Conservation (phyloP, 768 basidiomycete genomes). For the Termitomyces sp. region DNA sequence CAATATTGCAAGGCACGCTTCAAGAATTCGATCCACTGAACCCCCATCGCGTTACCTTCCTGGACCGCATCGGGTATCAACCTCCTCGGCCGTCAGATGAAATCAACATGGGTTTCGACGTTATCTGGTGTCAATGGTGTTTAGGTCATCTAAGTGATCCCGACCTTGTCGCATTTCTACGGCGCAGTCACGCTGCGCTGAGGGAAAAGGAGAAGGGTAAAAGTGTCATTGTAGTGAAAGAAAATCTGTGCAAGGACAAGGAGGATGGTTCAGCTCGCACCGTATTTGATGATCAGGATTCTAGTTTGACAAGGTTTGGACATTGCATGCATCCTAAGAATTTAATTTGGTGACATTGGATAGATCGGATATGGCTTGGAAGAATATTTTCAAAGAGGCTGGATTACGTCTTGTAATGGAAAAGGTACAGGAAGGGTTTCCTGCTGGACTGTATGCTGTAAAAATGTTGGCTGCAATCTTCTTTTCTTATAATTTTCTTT, state of each 20-base stretch:
- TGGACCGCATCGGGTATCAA: constrained; percentile 67
- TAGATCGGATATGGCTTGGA: constrained; percentile 85
- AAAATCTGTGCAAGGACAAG: constrained; percentile 73
- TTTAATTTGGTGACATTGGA: constrained; percentile 5
- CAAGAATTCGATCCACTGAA: constrained; percentile 74
- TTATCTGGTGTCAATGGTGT: constrained; percentile 98
- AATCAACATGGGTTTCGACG: constrained; percentile 69
- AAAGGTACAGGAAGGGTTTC: constrained; percentile 79
- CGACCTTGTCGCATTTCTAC: constrained; percentile 76
- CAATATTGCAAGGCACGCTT: constrained; percentile 73
- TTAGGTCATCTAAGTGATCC: constrained; percentile 76
- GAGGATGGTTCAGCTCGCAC: constrained; percentile 40
- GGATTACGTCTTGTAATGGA: constrained; percentile 69
- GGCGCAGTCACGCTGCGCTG: constrained; percentile 54
- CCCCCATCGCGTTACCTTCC: constrained; percentile 36
- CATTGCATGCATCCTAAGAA: background rate
- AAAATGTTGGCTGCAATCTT: constrained; percentile 58
- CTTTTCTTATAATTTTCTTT: background rate
- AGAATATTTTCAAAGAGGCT: constrained; percentile 64
- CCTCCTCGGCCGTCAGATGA: constrained; percentile 36
- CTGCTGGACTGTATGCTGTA: constrained; percentile 73
- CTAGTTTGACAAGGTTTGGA: constrained; percentile 77
- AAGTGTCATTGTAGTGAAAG: constrained; percentile 83
- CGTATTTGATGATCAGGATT: constrained; percentile 82
- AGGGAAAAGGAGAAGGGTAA: constrained; percentile 32